These are phyloP conservation scores for Leishmania arabica DNA, from an alignment of 208 protist genomes.

Conservation along the genomic window DNA sequence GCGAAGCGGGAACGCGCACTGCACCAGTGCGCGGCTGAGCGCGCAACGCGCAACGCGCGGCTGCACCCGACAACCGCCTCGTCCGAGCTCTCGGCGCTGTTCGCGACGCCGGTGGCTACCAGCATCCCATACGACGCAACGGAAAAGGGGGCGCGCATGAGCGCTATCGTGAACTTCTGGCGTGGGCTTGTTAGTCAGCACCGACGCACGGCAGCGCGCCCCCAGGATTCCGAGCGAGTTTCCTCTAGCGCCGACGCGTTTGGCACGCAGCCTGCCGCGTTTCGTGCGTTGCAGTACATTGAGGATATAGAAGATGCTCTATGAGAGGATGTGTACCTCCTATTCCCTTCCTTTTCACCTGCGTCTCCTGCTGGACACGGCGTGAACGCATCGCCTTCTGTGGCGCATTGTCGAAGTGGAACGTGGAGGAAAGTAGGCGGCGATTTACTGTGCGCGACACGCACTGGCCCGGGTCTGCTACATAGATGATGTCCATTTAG, in stretches of 20 bases:
- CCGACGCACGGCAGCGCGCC: conserved; percentile 23
- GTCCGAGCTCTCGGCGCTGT: neutral
- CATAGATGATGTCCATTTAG: neutral
- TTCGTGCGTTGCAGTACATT: conserved; percentile 15
- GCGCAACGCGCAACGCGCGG: conserved; percentile 23
- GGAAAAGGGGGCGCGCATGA: conserved; percentile 46
- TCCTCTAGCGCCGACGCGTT: neutral
- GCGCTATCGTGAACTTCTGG: conserved; percentile 67
- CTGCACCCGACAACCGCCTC: conserved; percentile 25
- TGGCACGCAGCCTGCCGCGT: neutral
- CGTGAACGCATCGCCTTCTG: neutral
- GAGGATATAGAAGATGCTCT: conserved; percentile 4
- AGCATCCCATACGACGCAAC: conserved; percentile 21
- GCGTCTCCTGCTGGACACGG: neutral
- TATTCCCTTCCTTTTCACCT: neutral
- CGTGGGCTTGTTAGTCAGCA: conserved; percentile 61
- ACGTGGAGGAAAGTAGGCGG: neutral
- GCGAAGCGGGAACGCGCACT: conserved; percentile 16
- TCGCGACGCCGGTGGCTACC: neutral
- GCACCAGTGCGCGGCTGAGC: conserved; percentile 23
- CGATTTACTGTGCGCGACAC: neutral
- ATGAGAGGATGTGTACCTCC: neutral
- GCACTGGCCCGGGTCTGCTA: neutral
- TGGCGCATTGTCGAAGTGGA: neutral
- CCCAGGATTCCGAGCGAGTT: neutral